Evolutionary conservation across 495 filamentous ascomycete genomes (phyloP).

Genomic region (Talaromyces borbonicus): DNA sequence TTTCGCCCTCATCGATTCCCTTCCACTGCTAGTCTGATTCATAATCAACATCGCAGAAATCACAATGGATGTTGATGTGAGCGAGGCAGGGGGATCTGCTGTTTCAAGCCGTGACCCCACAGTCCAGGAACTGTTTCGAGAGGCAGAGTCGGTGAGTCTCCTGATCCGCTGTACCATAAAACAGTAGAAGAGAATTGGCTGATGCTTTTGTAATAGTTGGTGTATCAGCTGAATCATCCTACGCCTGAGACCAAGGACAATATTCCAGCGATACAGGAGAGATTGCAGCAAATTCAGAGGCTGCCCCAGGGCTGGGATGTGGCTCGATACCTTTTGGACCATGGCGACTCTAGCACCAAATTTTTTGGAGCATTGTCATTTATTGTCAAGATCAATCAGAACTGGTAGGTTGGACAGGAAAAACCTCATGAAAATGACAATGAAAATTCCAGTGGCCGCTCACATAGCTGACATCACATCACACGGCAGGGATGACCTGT

Average conservation of each 20-base stretch:
- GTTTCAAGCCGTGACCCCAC: conserved; percentile 5
- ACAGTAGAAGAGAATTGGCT: background rate
- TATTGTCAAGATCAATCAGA: conserved; percentile 81
- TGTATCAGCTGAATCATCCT: conserved; percentile 57
- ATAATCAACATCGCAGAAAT: conserved; percentile 5
- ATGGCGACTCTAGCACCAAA: conserved; percentile 57
- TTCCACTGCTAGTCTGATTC: background rate
- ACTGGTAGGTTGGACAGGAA: conserved; percentile 45
- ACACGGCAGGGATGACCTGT: conserved; percentile 51
- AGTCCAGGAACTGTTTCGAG: conserved; percentile 18
- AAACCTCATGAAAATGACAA: background rate
- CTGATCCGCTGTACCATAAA: background rate
- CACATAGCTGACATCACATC: too few relatives aligned
- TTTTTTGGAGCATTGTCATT: conserved; percentile 95
- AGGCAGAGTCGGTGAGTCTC: conserved; percentile 18
- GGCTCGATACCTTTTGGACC: conserved; percentile 59
- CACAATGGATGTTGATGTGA: too few relatives aligned
- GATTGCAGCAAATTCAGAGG: conserved; percentile 67
- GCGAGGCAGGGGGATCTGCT: conserved; percentile 1
- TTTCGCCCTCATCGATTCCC: background rate
- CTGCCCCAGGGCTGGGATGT: conserved; percentile 77
- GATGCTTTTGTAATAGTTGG: background rate
- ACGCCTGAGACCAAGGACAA: conserved; percentile 40
- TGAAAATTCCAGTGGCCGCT: too few relatives aligned
- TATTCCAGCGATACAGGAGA: conserved; percentile 60